Evolutionary conservation across 371 early-diverging fungal species (phyloP), one percentile per base, ranked within the genome.

Genomic region (Syncephalastrum racemosum): DNA sequence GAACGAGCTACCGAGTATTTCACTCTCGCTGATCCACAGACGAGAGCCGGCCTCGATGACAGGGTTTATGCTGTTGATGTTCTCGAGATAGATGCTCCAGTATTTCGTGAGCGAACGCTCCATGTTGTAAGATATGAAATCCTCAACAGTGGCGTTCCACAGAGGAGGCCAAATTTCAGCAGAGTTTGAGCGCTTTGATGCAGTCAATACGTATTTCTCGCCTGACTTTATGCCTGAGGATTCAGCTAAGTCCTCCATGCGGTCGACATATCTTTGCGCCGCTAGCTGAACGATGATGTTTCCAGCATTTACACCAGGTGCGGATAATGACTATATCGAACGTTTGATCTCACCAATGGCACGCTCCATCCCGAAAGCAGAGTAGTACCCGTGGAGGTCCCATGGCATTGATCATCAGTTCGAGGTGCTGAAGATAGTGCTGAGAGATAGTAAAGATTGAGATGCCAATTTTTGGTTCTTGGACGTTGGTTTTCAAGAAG

Each of bases 321-420:
- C 7, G 3, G 47, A 47, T 19, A 12, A 10, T 15, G 15, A 4
- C 16, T 47, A 23, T 16, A 47, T 18, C 22, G 19, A 23, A 14
- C 47, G 8, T 47, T 47, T 47, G 18, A 47, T 18, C 18, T 47
- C 47, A n/a, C n/a, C n/a, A n/a, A n/a, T n/a, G n/a, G n/a, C n/a
- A n/a, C n/a, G n/a, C n/a, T n/a, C n/a, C n/a, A n/a, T n/a, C n/a
- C n/a, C n/a, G n/a, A n/a, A n/a, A n/a, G n/a, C n/a, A n/a, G n/a
- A n/a, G n/a, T n/a, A n/a, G n/a, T n/a, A n/a, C n/a, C n/a, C n/a
- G n/a, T n/a, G n/a, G n/a, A n/a, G n/a, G n/a, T n/a, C n/a, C n/a
- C n/a, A n/a, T n/a, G n/a, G n/a, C n/a, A n/a, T n/a, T n/a, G n/a
- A n/a, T n/a, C n/a, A n/a, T n/a, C n/a, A n/a, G n/a, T n/a, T n/a